phyloP scores from a whole-genome alignment of 148 eudicot species.

The Arbutus unedo region DNA sequence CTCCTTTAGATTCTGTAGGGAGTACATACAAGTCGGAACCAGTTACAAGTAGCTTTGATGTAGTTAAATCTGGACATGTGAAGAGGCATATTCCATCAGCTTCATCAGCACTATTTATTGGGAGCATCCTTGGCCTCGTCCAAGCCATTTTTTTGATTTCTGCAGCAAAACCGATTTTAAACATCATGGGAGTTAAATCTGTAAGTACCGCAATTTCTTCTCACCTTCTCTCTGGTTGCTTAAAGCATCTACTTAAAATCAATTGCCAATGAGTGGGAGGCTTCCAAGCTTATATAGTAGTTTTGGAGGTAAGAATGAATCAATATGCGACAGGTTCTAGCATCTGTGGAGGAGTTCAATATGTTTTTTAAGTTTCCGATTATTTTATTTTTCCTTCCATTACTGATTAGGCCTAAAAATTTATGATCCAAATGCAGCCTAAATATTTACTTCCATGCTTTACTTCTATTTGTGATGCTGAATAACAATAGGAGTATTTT shows the following conservation, averaged over 20 bases:
- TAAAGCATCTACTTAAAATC: too few species aligned
- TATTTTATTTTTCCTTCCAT: neutral
- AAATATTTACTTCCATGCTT: neutral
- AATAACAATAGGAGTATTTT: neutral
- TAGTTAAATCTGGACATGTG: constrained; percentile 20
- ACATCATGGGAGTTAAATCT: constrained; percentile 63
- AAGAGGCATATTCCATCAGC: constrained; percentile 72
- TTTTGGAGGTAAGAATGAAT: too few species aligned
- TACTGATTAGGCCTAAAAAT: neutral
- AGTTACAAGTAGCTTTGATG: constrained; percentile 11
- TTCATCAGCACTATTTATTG: constrained; percentile 75
- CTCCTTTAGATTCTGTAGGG: constrained; percentile 22
- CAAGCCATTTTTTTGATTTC: constrained; percentile 62
- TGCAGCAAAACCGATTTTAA: constrained; percentile 53
- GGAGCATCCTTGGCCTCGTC: constrained; percentile 57
- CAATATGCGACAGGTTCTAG: too few species aligned
- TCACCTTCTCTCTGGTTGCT: neutral
- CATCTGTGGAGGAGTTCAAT: too few species aligned
- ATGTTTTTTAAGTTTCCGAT: neutral
- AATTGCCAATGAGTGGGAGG: too few species aligned
- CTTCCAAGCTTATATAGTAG: too few species aligned
- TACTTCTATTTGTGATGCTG: neutral
- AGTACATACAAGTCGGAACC: constrained; percentile 12
- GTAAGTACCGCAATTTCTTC: constrained; percentile 8
- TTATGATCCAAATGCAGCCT: neutral